These are phyloP conservation scores for Chaetoceros muelleri DNA, from an alignment of 108 stramenopile genomes.

Conservation along the genomic window DNA sequence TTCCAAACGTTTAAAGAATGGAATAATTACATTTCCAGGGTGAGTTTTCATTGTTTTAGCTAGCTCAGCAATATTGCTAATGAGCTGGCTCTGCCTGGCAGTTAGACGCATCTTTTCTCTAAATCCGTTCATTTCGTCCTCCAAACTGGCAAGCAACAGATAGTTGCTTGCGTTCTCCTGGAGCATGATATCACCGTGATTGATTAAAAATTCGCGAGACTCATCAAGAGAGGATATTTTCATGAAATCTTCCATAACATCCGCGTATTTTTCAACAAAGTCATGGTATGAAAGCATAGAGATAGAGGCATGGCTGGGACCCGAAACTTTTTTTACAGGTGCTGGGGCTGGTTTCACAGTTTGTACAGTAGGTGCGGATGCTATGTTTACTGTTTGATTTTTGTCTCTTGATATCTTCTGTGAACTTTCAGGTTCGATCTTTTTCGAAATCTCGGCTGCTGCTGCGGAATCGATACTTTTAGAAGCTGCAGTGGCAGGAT, in stretches of 20 bases:
- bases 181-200: conserved; percentile 80
- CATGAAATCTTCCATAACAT: conserved; percentile 86
- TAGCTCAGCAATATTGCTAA: conserved; percentile 94
- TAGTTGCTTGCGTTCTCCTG: conserved; percentile 96
- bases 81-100: conserved; percentile 86
- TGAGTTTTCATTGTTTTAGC: conserved; percentile 83
- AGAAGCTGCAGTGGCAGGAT: neutral
- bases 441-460: conserved; percentile 1
- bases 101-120: conserved; percentile 91
- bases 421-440: conserved; percentile 3
- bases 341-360: conserved; percentile 16
- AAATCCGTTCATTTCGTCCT: conserved; percentile 99
- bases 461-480: neutral
- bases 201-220: conserved; percentile 79
- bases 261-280: conserved; percentile 85
- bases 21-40: conserved; percentile 94
- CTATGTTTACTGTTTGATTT: neutral
- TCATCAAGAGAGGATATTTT: conserved; percentile 60
- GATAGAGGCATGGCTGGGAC: conserved; percentile 27
- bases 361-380: neutral
- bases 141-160: conserved; percentile 85
- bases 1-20: conserved; percentile 86
- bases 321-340: conserved; percentile 4
- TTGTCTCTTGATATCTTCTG: conserved; percentile 21
- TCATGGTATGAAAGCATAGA: conserved; percentile 85